Percentiles rank a stretch among this genome's conserved stretches.
Evolutionary conservation across 805 yeast species (phyloP).

Genomic region (Wilhelminamyces savonicus): DNA sequence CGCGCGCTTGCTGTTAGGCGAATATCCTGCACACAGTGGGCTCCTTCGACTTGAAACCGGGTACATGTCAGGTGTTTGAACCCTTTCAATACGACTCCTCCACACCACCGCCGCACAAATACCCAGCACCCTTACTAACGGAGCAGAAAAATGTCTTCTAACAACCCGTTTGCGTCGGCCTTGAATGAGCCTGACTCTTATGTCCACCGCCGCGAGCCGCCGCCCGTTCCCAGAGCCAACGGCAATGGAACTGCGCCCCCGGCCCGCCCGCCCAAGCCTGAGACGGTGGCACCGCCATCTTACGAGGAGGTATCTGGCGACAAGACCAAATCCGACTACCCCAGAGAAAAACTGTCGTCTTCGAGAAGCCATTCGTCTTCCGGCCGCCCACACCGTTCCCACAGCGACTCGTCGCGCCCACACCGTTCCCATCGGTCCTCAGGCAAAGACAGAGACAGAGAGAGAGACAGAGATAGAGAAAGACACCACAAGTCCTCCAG

Average conservation of each 20-base stretch:
- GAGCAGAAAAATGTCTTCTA: constrained; percentile 40
- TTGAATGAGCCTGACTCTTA: constrained; percentile 30
- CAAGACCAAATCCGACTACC: constrained; percentile 38
- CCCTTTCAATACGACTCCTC: too few species aligned
- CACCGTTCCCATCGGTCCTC: constrained; percentile 19
- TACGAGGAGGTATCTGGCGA: constrained; percentile 67
- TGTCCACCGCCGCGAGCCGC: constrained; percentile 31
- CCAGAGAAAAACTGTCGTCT: constrained; percentile 43
- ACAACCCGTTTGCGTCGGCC: constrained; percentile 51
- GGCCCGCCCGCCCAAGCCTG: constrained; percentile 11
- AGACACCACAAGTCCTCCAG: constrained; percentile 8
- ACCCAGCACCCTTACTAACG: too few species aligned
- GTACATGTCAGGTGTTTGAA: too few species aligned
- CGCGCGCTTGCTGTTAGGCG: too few species aligned
- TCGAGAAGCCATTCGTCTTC: constrained; percentile 13
- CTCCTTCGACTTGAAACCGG: too few species aligned
- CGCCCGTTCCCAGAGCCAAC: constrained; percentile 22
- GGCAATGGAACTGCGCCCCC: constrained; percentile 10
- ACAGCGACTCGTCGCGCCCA: constrained; percentile 10
- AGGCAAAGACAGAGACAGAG: constrained; percentile 9
- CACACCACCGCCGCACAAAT: too few species aligned
- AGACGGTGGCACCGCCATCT: constrained; percentile 45
- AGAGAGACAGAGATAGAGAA: constrained; percentile 7
- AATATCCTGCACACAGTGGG: too few species aligned
- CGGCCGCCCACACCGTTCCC: constrained; percentile 12